phyloP scores from a whole-genome alignment of 768 basidiomycete genomes.

The Kondoa subrosea region DNA sequence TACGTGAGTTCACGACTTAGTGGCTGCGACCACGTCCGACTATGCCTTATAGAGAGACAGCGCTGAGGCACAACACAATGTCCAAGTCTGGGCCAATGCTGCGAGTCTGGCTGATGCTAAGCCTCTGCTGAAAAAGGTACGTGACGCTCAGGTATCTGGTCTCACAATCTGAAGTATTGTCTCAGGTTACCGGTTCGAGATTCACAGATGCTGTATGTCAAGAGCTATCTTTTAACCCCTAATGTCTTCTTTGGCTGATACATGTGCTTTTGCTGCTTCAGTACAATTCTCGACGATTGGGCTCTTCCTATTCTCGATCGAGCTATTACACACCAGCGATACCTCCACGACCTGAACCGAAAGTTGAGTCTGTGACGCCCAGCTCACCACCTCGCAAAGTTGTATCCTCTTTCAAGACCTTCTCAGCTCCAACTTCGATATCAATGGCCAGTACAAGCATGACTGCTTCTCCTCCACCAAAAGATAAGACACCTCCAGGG shows the following conservation, averaged over 20 bases:
- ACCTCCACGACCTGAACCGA: constrained; percentile 14
- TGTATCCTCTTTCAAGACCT: constrained; percentile 71
- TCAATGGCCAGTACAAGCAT: constrained; percentile 40
- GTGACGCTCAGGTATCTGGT: constrained; percentile 22
- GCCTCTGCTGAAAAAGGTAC: constrained; percentile 60
- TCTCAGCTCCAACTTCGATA: constrained; percentile 53
- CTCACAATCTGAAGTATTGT: background rate
- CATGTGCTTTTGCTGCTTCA: no score
- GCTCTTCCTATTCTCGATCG: constrained; percentile 22
- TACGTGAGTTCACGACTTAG: constrained; percentile 38
- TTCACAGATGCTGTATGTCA: constrained; percentile 97
- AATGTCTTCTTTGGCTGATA: no score
- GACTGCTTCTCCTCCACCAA: constrained; percentile 4
- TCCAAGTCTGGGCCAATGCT: constrained; percentile 57
- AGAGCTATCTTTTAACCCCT: no score
- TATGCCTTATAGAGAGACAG: constrained; percentile 43
- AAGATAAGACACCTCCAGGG: constrained; percentile 26
- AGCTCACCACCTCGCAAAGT: constrained; percentile 71
- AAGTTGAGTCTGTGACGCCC: constrained; percentile 11
- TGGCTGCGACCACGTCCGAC: background rate
- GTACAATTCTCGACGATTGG: constrained; percentile 51
- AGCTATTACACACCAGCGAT: constrained; percentile 18
- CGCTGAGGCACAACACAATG: constrained; percentile 75
- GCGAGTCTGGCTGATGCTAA: constrained; percentile 51
- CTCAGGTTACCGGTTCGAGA: constrained; percentile 75